A percentile compares a stretch with the other conserved stretches of the same genome.
Conservation (phyloP, 495 filamentous ascomycete species). For the Lepidopterella palustris region DNA sequence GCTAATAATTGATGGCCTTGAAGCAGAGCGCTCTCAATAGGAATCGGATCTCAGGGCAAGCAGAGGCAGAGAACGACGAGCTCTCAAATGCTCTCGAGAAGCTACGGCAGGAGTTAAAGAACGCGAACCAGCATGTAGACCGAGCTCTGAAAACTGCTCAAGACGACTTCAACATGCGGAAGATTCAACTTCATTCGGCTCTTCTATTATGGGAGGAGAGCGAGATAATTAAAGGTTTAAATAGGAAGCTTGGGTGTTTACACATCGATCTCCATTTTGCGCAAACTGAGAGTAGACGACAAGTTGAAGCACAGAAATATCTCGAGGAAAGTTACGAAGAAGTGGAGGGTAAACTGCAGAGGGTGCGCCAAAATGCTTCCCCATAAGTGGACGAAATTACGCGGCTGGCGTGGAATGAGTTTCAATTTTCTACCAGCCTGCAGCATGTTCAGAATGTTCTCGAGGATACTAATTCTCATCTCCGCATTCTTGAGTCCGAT, state of each 20-base stretch:
- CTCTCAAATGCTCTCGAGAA: slow-evolving; percentile 9
- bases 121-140: slow-evolving; percentile 8
- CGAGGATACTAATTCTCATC: background rate
- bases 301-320: background rate
- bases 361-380: background rate
- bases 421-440: background rate
- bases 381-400: slow-evolving; percentile 3
- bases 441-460: slow-evolving; percentile 1
- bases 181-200: slow-evolving; percentile 7
- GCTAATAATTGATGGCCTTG: slow-evolving; percentile 20
- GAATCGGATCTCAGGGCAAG: slow-evolving; percentile 13
- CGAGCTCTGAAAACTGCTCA: slow-evolving; percentile 8
- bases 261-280: background rate
- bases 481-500: background rate
- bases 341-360: background rate
- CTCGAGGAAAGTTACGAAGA: background rate
- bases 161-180: slow-evolving; percentile 11
- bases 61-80: slow-evolving; percentile 2
- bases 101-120: slow-evolving; percentile 9
- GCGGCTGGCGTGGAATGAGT: background rate
- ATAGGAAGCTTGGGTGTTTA: background rate
- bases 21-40: slow-evolving; percentile 19
- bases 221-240: slow-evolving; percentile 2
- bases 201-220: slow-evolving; percentile 14
- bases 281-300: background rate